Evolutionary conservation across 352 stramenopile genomes (phyloP), one percentile per base, ranked within the genome.

Genomic region (Phytophthora cajani): DNA sequence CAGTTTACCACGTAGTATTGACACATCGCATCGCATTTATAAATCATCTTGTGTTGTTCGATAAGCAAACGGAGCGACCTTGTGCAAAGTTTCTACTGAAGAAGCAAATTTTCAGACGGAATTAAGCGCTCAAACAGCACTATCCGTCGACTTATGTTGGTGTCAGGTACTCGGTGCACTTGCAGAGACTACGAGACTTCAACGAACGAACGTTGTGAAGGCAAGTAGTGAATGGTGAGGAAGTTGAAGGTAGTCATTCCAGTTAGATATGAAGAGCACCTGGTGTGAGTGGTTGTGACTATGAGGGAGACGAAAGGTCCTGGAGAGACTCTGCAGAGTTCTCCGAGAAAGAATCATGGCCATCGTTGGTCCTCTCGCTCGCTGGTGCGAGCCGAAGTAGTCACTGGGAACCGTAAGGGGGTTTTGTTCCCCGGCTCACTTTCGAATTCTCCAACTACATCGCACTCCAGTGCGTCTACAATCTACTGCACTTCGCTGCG

Each of bases 151-250:
- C 30, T 33, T 78, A 91, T 50, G 72, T 73, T 51, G 85, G 81
- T 40, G 79, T 86, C 64, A 90, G 59, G 64, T 94, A 96, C 52
- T 92, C 75, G 7, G 79, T 87, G 74, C 89, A 96, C 67, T 89
- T 94, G 75, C 89, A 96, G 14, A 96, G 75, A 11, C 82, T 81
- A 12, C 89, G 87, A 69, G 21, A 23, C 21, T 23, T 23, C 33
- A 40, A 40, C 33, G 33, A 40, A 9, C 33, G 33, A 40, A 40
- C 33, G 33, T 40, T 40, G 33, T 40, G 33, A 40, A 40, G 33
- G 33, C 33, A 40, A 14, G 33, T 40, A 40, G 33, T 40, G 33
- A 40, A 40, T 40, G 33, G 12, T 40, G 33, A 40, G 33, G 33
- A 40, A 40, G 33, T 40, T 40, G 33, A 11, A 40, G 33, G 33